These are phyloP conservation scores for Lactarius indigo DNA, from an alignment of 768 basidiomycete genomes.

Conservation along the genomic window DNA sequence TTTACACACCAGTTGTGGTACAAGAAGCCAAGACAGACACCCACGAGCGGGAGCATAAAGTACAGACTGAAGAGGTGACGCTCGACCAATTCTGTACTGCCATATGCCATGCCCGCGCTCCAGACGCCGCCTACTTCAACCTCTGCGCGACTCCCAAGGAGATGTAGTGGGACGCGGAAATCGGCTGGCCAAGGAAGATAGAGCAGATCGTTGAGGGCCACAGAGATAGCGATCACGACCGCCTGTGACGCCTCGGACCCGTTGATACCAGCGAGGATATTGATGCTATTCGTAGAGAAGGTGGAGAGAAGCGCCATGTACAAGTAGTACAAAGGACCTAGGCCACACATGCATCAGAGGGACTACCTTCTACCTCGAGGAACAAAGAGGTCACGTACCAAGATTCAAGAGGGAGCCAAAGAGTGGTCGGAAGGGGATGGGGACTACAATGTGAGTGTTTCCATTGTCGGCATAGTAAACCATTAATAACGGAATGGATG, in stretches of 20 bases:
- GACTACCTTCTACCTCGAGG: neutral
- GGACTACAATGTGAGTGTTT: slow-evolving; percentile 90
- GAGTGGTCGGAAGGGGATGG: slow-evolving; percentile 69
- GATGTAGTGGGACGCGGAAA: slow-evolving; percentile 67
- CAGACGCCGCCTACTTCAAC: slow-evolving; percentile 75
- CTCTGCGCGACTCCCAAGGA: slow-evolving; percentile 62
- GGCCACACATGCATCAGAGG: slow-evolving; percentile 3
- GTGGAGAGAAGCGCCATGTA: slow-evolving; percentile 97
- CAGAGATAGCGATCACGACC: slow-evolving; percentile 84
- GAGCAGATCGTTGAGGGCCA: slow-evolving; percentile 87
- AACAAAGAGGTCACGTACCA: slow-evolving; percentile 47
- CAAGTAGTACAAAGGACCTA: slow-evolving; percentile 91
- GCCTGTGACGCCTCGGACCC: slow-evolving; percentile 95
- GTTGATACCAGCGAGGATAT: slow-evolving; percentile 97
- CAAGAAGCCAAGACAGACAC: slow-evolving; percentile 84
- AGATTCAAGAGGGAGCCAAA: slow-evolving; percentile 82
- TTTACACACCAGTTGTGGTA: slow-evolving; percentile 89
- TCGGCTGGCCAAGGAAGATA: slow-evolving; percentile 88
- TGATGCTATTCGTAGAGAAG: slow-evolving; percentile 97
- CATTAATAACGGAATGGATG: slow-evolving; percentile 89
- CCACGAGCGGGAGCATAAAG: slow-evolving; percentile 94
- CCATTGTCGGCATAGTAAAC: slow-evolving; percentile 96
- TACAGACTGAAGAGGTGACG: slow-evolving; percentile 95
- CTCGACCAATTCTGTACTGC: slow-evolving; percentile 82
- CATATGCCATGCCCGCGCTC: slow-evolving; percentile 82